phyloP scores from a whole-genome alignment of 2,329 filamentous ascomycete genomes.

The Claviceps cyperi region DNA sequence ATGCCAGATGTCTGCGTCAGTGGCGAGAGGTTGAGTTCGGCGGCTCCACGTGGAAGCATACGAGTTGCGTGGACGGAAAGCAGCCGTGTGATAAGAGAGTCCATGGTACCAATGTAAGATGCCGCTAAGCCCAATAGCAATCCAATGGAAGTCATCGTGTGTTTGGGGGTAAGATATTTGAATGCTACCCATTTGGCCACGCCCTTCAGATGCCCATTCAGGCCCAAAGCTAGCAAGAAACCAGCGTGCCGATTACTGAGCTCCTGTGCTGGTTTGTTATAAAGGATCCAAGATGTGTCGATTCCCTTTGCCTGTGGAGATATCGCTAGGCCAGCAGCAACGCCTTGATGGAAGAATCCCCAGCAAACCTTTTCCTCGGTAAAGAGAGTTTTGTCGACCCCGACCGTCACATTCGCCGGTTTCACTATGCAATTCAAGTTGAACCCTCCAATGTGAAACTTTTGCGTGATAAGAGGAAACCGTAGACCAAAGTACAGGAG shows the following conservation, averaged over 20 bases:
- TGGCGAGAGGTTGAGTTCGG: conserved; percentile 84
- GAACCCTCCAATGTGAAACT: conserved; percentile 78
- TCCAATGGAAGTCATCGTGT: conserved; percentile 97
- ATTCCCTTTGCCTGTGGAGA: conserved; percentile 83
- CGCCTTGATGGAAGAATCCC: conserved; percentile 96
- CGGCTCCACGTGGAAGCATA: conserved; percentile 83
- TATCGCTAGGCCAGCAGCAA: conserved; percentile 82
- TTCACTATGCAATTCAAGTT: conserved; percentile 85
- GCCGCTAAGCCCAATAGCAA: conserved; percentile 83
- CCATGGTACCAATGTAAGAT: conserved; percentile 94
- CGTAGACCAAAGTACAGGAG: conserved; percentile 80
- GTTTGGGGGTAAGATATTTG: conserved; percentile 97
- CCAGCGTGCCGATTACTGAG: conserved; percentile 93
- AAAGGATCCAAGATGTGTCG: conserved; percentile 96
- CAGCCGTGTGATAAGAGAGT: conserved; percentile 81
- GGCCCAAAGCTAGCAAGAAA: conserved; percentile 74
- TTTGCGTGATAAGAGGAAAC: conserved; percentile 81
- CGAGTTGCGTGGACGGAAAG: conserved; percentile 91
- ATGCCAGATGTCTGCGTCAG: conserved; percentile 91
- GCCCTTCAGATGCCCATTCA: conserved; percentile 88
- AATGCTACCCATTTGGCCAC: conserved; percentile 98
- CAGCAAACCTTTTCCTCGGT: conserved; percentile 95
- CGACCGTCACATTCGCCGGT: conserved; percentile 80
- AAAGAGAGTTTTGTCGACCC: conserved; percentile 76
- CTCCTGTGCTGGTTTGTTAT: conserved; percentile 80